These are phyloP conservation scores for Tuber calosporum DNA, from an alignment of 495 filamentous ascomycete genomes.

Conservation along the genomic window DNA sequence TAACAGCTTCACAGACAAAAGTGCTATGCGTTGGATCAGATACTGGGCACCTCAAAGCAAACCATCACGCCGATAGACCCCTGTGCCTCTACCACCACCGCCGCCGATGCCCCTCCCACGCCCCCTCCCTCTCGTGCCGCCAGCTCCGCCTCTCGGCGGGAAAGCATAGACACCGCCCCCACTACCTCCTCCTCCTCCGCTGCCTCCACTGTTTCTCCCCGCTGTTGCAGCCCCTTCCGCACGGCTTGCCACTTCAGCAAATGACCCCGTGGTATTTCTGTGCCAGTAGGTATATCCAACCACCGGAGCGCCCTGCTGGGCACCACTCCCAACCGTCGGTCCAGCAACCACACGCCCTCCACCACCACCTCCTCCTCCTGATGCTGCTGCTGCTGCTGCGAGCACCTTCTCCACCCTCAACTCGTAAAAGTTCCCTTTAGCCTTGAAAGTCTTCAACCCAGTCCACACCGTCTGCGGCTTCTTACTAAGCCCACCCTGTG, in stretches of 20 bases:
- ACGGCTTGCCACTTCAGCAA: not conserved
- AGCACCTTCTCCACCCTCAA: not conserved
- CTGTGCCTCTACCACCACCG: conserved; percentile 5
- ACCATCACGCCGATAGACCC: not conserved
- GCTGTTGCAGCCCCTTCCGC: not conserved
- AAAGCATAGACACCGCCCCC: not conserved
- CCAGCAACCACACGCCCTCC: not conserved
- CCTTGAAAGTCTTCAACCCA: not conserved
- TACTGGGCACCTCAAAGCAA: conserved; percentile 1
- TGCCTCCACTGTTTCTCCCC: not conserved
- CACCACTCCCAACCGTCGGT: not conserved
- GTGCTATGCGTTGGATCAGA: not conserved
- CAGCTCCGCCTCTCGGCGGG: not conserved
- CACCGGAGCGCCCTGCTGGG: not conserved
- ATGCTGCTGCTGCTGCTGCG: too few species aligned
- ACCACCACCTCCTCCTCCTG: not conserved
- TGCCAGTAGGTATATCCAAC: not conserved
- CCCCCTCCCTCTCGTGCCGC: conserved; percentile 10
- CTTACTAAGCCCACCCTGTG: not conserved
- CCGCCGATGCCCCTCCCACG: conserved; percentile 11
- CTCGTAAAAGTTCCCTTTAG: conserved; percentile 5
- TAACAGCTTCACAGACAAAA: not conserved
- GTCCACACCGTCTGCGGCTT: not conserved
- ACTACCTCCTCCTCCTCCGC: not conserved
- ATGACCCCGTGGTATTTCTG: not conserved